phyloP scores from a whole-genome alignment of 2,329 filamentous ascomycete genomes.

The Hypoxylon sp. region DNA sequence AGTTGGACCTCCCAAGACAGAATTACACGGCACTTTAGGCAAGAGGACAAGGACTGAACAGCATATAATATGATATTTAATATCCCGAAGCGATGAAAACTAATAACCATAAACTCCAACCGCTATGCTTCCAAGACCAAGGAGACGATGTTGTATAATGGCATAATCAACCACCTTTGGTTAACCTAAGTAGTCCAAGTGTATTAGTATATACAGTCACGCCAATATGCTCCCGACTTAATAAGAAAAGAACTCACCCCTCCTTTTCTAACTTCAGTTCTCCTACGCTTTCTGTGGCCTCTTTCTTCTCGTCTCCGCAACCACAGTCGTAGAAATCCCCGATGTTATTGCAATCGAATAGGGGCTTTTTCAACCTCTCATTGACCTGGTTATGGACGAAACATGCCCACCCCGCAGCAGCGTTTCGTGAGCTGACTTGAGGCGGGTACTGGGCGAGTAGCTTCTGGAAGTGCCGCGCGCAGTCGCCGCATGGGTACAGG shows the following conservation, averaged over 20 bases:
- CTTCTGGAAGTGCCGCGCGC: slow-evolving; percentile 76
- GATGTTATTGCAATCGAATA: slow-evolving; percentile 77
- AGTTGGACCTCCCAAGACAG: neutral
- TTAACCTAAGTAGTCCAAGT: slow-evolving; percentile 26
- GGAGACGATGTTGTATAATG: slow-evolving; percentile 14
- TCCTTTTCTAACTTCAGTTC: slow-evolving; percentile 52
- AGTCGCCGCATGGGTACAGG: slow-evolving; percentile 80
- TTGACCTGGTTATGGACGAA: slow-evolving; percentile 79
- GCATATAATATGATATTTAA: slow-evolving; percentile 1
- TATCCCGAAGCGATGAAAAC: slow-evolving; percentile 10
- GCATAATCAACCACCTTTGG: slow-evolving; percentile 34
- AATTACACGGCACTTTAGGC: neutral
- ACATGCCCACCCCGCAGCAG: slow-evolving; percentile 77
- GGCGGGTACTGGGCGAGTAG: slow-evolving; percentile 74
- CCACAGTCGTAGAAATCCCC: slow-evolving; percentile 81
- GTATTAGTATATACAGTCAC: slow-evolving; percentile 18
- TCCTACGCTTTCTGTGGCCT: slow-evolving; percentile 49
- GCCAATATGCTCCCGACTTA: neutral
- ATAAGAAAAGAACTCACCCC: slow-evolving; percentile 38
- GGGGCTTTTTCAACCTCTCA: slow-evolving; percentile 70
- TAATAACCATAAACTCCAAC: slow-evolving; percentile 30
- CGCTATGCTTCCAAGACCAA: slow-evolving; percentile 31
- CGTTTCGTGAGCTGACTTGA: slow-evolving; percentile 74
- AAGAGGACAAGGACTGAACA: neutral
- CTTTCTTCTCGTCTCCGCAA: slow-evolving; percentile 74